Evolutionary conservation across 2,329 filamentous ascomycete genomes (phyloP), one percentile per base, ranked within the genome.

Genomic region (Calonectria pteridis): DNA sequence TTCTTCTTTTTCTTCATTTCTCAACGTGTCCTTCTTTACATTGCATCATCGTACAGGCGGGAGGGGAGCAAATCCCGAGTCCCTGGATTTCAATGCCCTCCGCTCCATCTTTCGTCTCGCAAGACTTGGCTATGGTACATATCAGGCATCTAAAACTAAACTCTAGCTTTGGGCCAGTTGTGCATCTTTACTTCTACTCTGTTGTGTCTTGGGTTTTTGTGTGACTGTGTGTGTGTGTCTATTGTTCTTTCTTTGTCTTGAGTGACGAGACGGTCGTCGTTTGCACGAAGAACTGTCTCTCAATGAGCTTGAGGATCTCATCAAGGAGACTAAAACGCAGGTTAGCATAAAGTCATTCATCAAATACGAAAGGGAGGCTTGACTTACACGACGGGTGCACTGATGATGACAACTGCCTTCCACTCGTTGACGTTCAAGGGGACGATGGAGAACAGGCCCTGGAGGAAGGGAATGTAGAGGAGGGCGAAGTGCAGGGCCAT

Each of bases 401-500:
- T 98, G 83, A 98, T 97, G 37, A 89, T 85, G 76, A 98, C 82
- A 59, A 99, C 97, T 23, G 97, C 96, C 86, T 95, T 92, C 97
- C 97, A 99, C 86, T 99, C 97, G 26, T 87, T 89, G 91, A 90
- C 91, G 82, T 96, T 93, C 78, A 99, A 86, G 13, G 97, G 96
- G 76, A 98, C 86, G 77, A 99, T 98, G 46, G 94, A 94, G 87
- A 99, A 99, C 73, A 99, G 87, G 10, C 88, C 88, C 86, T 98
- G 96, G 73, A 99, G 86, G 86, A 98, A 92, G 0, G 97, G 97
- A 3, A 93, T 94, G 86, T 99, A 99, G 46, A 99, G 90, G 64
- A 99, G 93, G 29, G 93, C 94, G 84, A 98, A 98, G 89, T 99
- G 97, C 71, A 99, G 90, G 1, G 92, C 92, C 97, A 99, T 99